A percentile compares a stretch with the other conserved stretches of the same genome.
phyloP scores from a whole-genome alignment of 2,329 filamentous ascomycete species.

The Lithohypha guttulata region DNA sequence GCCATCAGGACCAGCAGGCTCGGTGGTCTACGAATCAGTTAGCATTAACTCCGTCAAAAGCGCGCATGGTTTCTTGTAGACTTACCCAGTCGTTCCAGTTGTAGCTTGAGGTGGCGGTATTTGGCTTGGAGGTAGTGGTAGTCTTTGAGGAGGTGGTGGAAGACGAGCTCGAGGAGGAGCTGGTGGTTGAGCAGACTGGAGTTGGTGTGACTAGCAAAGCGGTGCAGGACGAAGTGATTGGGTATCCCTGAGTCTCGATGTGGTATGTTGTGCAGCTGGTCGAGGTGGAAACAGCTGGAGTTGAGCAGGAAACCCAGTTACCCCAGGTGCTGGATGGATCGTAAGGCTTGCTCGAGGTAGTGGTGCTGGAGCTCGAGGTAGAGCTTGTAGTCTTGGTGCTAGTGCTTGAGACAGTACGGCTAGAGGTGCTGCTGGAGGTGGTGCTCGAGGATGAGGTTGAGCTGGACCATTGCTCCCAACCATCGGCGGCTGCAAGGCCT shows the following conservation, averaged over 20 bases:
- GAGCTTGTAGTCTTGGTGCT: constrained; percentile 7
- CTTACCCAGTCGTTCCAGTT: constrained; percentile 19
- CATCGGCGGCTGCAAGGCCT: constrained; percentile 12
- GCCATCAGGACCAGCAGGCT: constrained; percentile 10
- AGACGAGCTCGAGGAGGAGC: constrained; percentile 7
- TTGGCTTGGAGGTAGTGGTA: constrained; percentile 8
- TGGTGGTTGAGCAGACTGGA: background rate
- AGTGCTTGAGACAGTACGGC: constrained; percentile 2
- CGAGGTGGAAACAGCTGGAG: background rate
- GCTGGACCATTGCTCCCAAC: constrained; percentile 9
- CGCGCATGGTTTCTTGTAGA: too few relatives aligned
- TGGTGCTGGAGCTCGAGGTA: too few relatives aligned
- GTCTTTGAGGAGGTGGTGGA: constrained; percentile 9
- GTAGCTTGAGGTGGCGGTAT: constrained; percentile 10
- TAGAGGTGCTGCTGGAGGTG: too few relatives aligned
- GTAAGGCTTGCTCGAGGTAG: constrained; percentile 3
- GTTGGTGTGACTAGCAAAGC: background rate
- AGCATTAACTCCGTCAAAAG: too few relatives aligned
- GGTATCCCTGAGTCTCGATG: too few relatives aligned
- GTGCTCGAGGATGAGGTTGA: constrained; percentile 11
- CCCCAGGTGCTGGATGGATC: constrained; percentile 5
- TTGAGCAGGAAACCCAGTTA: constrained; percentile 7
- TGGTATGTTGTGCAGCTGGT: too few relatives aligned
- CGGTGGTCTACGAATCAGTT: too few relatives aligned
- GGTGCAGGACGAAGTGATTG: too few relatives aligned